Conservation (phyloP, 192 early-diverging fungal species). For the Mortierella alpina region DNA sequence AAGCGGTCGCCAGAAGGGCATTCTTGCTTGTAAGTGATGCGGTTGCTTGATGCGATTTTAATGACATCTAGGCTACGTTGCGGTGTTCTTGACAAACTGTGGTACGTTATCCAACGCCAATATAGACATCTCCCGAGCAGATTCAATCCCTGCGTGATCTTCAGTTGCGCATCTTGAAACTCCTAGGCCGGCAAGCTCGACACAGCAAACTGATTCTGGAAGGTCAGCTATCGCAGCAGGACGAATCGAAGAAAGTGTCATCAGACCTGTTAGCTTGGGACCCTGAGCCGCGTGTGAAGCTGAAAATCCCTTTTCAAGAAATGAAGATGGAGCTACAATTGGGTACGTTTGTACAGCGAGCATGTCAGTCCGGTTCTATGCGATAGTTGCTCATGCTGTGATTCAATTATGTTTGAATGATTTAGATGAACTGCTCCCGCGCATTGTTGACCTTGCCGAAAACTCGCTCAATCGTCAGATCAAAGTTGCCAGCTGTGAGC, state of each 20-base stretch:
- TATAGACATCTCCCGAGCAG: constrained; percentile 24
- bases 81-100: too few species aligned
- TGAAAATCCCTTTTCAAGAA: constrained; percentile 77
- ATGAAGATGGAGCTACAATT: constrained; percentile 70
- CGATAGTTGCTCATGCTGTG: background rate
- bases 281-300: constrained; percentile 63
- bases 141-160: constrained; percentile 59
- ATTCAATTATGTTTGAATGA: background rate
- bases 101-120: background rate
- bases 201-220: constrained; percentile 61
- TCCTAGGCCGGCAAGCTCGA: constrained; percentile 74
- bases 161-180: constrained; percentile 68
- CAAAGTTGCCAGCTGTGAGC: constrained; percentile 80
- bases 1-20: constrained; percentile 13
- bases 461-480: constrained; percentile 76
- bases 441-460: constrained; percentile 81
- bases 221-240: background rate
- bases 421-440: constrained; percentile 79
- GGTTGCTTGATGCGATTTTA: too few species aligned
- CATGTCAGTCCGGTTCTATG: background rate
- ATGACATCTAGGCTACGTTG: too few species aligned
- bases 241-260: constrained; percentile 9
- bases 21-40: constrained; percentile 9
- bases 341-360: constrained; percentile 56
- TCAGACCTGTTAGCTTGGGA: constrained; percentile 75